Evolutionary conservation across 305 asterid genomes (phyloP).

Genomic region (Rubia peregrina): DNA sequence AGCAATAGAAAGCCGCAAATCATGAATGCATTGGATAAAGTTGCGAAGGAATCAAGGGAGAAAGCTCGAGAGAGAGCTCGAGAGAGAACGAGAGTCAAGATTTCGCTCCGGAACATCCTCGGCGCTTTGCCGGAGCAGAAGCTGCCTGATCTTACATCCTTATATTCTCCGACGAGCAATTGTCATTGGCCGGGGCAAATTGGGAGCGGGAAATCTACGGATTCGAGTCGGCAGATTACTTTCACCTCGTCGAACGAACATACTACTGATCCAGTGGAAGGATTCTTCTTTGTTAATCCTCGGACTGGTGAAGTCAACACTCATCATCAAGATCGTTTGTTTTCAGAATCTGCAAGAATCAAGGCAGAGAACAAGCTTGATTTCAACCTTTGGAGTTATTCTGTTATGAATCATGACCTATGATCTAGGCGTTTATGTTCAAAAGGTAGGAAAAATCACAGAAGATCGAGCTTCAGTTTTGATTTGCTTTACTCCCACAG

Average conservation of each 20-base stretch:
- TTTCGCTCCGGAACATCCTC: slow-evolving; percentile 32
- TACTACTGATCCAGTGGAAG: background rate
- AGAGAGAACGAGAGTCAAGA: slow-evolving; percentile 66
- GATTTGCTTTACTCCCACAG: background rate
- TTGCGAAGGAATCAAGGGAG: slow-evolving; percentile 49
- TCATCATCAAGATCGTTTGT: slow-evolving; percentile 10
- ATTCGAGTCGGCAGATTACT: background rate
- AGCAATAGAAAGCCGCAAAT: background rate
- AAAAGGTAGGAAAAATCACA: background rate
- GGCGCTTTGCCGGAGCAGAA: slow-evolving; percentile 12
- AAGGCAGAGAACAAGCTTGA: slow-evolving; percentile 23
- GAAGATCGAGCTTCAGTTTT: background rate
- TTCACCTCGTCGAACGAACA: slow-evolving; percentile 7
- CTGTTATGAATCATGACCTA: background rate
- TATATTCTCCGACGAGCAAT: slow-evolving; percentile 2
- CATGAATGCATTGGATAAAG: background rate
- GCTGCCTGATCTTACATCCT: background rate
- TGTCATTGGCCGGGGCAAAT: slow-evolving; percentile 8
- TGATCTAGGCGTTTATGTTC: background rate
- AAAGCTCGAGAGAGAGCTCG: slow-evolving; percentile 87
- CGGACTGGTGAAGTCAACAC: background rate
- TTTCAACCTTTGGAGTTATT: slow-evolving; percentile 12
- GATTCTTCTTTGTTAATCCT: slow-evolving; percentile 8
- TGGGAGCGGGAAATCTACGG: slow-evolving; percentile 6
- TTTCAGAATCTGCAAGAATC: slow-evolving; percentile 18